A percentile compares a stretch with the other conserved stretches of the same genome.
Evolutionary conservation across 2,329 filamentous ascomycete species (phyloP).

Genomic region (Chrysoporthe puriensis): DNA sequence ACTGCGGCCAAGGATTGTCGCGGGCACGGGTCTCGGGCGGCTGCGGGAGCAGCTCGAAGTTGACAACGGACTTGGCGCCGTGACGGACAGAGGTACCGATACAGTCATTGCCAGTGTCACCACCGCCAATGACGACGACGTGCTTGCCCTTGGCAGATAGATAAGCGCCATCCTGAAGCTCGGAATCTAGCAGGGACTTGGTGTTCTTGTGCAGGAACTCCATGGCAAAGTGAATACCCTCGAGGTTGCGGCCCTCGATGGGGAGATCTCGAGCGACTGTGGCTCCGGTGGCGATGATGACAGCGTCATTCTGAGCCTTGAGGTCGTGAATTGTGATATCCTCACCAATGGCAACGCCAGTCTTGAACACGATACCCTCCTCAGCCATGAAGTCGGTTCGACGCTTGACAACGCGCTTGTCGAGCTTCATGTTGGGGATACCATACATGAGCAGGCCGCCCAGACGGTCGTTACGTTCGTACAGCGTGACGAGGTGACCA

Average conservation of each 20-base stretch:
- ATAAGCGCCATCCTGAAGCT: conserved; percentile 80
- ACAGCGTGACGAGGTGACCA: conserved; percentile 86
- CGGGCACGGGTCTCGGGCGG: conserved; percentile 86
- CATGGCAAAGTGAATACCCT: conserved; percentile 96
- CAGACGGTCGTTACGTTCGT: conserved; percentile 87
- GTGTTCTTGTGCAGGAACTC: conserved; percentile 97
- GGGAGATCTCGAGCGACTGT: conserved; percentile 92
- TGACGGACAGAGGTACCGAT: conserved; percentile 96
- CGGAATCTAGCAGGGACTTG: conserved; percentile 93
- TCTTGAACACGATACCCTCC: conserved; percentile 84
- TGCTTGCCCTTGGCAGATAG: conserved; percentile 96
- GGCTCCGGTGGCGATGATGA: conserved; percentile 89
- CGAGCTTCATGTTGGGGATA: conserved; percentile 99
- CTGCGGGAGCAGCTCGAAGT: conserved; percentile 94
- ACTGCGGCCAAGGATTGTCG: conserved; percentile 98
- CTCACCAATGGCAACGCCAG: conserved; percentile 77
- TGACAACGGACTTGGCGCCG: conserved; percentile 92
- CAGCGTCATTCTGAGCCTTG: conserved; percentile 75
- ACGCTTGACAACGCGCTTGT: conserved; percentile 95
- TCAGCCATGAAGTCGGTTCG: conserved; percentile 93
- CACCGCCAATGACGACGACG: conserved; percentile 94
- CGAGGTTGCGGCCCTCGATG: conserved; percentile 83
- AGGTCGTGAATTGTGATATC: conserved; percentile 73
- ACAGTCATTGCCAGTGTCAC: conserved; percentile 97
- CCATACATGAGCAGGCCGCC: conserved; percentile 97